These are phyloP conservation scores for Agrocybe praecox DNA, from an alignment of 768 basidiomycete genomes.

Conservation along the genomic window DNA sequence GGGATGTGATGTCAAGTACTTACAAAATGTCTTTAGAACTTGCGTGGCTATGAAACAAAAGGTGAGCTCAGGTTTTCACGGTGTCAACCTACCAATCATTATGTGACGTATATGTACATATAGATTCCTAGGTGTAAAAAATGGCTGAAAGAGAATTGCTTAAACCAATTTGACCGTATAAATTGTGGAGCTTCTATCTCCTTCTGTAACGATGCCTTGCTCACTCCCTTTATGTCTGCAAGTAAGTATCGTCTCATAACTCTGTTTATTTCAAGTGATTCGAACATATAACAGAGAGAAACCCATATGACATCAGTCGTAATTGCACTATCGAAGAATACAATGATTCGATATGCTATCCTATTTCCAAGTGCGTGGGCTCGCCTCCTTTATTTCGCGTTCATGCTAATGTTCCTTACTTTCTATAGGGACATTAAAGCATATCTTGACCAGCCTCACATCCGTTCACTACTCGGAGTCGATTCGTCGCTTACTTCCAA, in stretches of 20 bases:
- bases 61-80: constrained; percentile 35
- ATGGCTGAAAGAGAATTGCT: constrained; percentile 55
- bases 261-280: not conserved
- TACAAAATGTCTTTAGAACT: constrained; percentile 31
- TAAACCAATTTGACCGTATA: constrained; percentile 65
- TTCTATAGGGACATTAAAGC: constrained; percentile 49
- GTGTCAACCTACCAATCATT: too few species aligned
- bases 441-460: constrained; percentile 63
- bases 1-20: not conserved
- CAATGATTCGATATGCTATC: constrained; percentile 56
- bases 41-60: constrained; percentile 63
- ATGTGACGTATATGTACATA: not conserved
- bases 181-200: constrained; percentile 60
- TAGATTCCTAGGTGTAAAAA: constrained; percentile 69
- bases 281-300: constrained; percentile 32
- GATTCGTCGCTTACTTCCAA: constrained; percentile 40
- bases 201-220: constrained; percentile 56
- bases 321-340: constrained; percentile 50
- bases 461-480: constrained; percentile 64
- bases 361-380: constrained; percentile 38
- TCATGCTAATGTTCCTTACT: not conserved
- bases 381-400: not conserved
- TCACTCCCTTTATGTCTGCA: not conserved
- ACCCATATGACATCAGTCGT: constrained; percentile 72
- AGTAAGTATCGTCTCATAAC: not conserved